Conservation (phyloP, 441 rosid species). For the Isatis lusitanica region DNA sequence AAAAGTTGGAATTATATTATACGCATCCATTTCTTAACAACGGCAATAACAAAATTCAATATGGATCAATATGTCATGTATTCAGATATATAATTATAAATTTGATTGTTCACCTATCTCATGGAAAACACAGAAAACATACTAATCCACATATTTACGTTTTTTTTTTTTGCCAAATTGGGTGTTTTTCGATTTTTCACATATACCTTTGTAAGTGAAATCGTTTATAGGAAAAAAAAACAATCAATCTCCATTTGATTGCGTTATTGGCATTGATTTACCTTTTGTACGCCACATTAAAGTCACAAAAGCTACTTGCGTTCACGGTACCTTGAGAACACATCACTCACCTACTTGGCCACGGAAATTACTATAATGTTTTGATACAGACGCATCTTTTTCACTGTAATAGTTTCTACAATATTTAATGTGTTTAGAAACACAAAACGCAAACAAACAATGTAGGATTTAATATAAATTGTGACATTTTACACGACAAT, state of each 20-base stretch:
- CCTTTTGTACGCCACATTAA: background rate
- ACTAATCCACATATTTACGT: too few species aligned
- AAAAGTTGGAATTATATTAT: background rate
- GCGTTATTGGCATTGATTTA: background rate
- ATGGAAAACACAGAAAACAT: too few species aligned
- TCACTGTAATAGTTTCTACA: background rate
- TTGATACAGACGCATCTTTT: background rate
- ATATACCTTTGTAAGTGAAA: background rate
- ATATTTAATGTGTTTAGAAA: background rate
- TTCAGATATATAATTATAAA: too few species aligned
- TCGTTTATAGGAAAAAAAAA: background rate
- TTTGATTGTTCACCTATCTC: too few species aligned
- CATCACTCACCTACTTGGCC: background rate
- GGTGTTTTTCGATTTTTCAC: too few species aligned
- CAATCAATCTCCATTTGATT: background rate
- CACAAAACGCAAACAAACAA: background rate
- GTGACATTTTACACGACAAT: background rate
- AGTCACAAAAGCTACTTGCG: background rate
- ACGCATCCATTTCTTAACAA: background rate
- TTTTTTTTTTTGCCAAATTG: too few species aligned
- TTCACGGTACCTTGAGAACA: conserved; percentile 4
- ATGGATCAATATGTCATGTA: too few species aligned
- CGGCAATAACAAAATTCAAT: background rate
- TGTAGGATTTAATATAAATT: background rate
- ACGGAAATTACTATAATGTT: background rate